A percentile compares a stretch with the other conserved stretches of the same genome.
Evolutionary conservation across 2,329 filamentous ascomycete genomes (phyloP).

Genomic region (Aspergillus viridinutans): DNA sequence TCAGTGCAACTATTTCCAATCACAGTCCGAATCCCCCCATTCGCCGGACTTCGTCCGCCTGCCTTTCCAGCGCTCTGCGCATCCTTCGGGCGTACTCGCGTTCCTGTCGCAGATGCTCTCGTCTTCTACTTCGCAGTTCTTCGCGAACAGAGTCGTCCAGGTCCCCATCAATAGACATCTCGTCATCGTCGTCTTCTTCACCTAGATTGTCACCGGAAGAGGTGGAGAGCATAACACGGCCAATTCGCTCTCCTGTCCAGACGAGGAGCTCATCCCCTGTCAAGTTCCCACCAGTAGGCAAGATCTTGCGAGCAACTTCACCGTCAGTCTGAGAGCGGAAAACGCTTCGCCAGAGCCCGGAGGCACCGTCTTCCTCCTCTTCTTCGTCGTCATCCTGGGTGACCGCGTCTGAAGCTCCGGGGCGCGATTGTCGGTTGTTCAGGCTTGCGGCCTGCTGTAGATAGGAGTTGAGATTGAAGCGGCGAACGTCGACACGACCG

Average conservation of each 20-base stretch:
- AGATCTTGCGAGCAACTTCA: conserved; percentile 76
- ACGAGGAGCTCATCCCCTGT: conserved; percentile 66
- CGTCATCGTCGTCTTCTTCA: conserved; percentile 36
- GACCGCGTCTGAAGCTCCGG: conserved; percentile 1
- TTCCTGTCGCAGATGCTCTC: conserved; percentile 34
- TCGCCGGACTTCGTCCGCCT: conserved; percentile 75
- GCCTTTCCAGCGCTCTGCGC: conserved; percentile 68
- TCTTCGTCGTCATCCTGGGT: conserved; percentile 14
- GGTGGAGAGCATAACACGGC: conserved; percentile 63
- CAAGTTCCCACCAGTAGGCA: conserved; percentile 53
- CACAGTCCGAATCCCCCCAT: conserved; percentile 46
- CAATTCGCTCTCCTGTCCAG: conserved; percentile 84
- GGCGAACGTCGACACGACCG: conserved; percentile 54
- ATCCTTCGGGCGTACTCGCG: conserved; percentile 65
- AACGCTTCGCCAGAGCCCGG: conserved; percentile 56
- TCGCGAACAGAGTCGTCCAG: conserved; percentile 25
- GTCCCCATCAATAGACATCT: conserved; percentile 25
- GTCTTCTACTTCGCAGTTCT: conserved; percentile 26
- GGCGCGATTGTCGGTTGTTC: not conserved
- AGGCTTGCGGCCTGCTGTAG: conserved; percentile 5
- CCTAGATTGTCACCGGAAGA: conserved; percentile 27
- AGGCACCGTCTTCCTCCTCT: conserved; percentile 38
- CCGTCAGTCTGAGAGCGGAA: conserved; percentile 51
- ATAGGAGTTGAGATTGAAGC: conserved; percentile 54
- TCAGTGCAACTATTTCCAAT: not conserved